Evolutionary conservation across 2,329 filamentous ascomycete species (phyloP).

Genomic region (Apiospora kogelbergensis): DNA sequence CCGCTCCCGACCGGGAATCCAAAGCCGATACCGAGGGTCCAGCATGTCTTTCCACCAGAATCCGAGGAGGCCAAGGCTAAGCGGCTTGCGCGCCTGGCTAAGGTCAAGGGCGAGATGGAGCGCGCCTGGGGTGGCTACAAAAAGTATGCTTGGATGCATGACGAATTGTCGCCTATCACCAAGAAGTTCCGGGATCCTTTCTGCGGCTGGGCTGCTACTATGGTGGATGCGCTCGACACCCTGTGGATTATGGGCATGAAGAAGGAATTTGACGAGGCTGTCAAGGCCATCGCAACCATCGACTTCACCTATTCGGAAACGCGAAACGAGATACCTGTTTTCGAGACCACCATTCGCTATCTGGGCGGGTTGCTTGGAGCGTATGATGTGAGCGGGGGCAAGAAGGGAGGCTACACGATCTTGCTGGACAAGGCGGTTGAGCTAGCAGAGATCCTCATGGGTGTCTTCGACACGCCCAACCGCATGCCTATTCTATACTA

Average conservation of each 20-base stretch:
- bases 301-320: slow-evolving; percentile 74
- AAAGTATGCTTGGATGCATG: slow-evolving; percentile 77
- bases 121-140: slow-evolving; percentile 84
- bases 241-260: slow-evolving; percentile 73
- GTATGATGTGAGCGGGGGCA: slow-evolving; percentile 77
- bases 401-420: slow-evolving; percentile 55
- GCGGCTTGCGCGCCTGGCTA: slow-evolving; percentile 62
- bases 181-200: slow-evolving; percentile 75
- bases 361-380: slow-evolving; percentile 82
- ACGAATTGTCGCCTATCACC: slow-evolving; percentile 77
- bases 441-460: slow-evolving; percentile 69
- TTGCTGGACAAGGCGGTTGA: slow-evolving; percentile 72
- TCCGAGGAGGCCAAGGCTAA: slow-evolving; percentile 56
- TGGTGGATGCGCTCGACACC: slow-evolving; percentile 68
- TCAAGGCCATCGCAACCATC: slow-evolving; percentile 57
- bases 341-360: slow-evolving; percentile 91
- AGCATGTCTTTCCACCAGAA: slow-evolving; percentile 71
- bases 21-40: slow-evolving; percentile 72
- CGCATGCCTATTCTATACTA: slow-evolving; percentile 86
- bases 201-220: slow-evolving; percentile 71
- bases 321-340: slow-evolving; percentile 75
- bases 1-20: slow-evolving; percentile 71
- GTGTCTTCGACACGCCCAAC: slow-evolving; percentile 83
- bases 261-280: slow-evolving; percentile 65
- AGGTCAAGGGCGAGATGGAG: slow-evolving; percentile 72